A percentile compares a stretch with the other conserved stretches of the same genome.
These are phyloP conservation scores for Neofusicoccum ribis DNA, from an alignment of 2,329 filamentous ascomycete genomes.

Conservation along the genomic window DNA sequence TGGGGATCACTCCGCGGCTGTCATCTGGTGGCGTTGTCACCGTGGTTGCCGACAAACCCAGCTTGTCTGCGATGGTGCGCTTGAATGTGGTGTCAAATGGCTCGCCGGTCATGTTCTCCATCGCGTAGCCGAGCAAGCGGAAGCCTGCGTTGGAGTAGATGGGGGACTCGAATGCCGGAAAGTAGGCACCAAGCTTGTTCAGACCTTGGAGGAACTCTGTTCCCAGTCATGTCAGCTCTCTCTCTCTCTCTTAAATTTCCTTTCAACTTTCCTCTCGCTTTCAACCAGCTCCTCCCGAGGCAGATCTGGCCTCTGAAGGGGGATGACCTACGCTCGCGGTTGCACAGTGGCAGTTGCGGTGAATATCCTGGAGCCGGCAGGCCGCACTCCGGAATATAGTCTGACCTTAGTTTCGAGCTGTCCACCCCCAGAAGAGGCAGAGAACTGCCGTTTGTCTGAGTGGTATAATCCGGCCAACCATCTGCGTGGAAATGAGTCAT, in stretches of 20 bases:
- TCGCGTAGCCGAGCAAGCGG: slow-evolving; percentile 38
- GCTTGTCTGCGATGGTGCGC: slow-evolving; percentile 39
- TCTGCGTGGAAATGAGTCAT: neutral
- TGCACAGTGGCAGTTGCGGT: neutral
- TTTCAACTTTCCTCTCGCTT: too few relatives aligned
- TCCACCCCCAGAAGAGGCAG: neutral
- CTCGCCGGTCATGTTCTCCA: slow-evolving; percentile 42
- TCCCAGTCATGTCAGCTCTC: neutral
- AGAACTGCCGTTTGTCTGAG: neutral
- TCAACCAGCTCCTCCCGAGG: too few relatives aligned
- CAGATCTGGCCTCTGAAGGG: too few relatives aligned
- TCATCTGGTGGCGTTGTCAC: slow-evolving; percentile 30
- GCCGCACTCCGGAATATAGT: slow-evolving; percentile 2
- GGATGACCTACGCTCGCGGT: neutral
- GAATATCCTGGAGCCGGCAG: neutral
- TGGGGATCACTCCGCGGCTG: slow-evolving; percentile 39
- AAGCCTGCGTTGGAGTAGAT: slow-evolving; percentile 41
- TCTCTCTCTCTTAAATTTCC: too few relatives aligned
- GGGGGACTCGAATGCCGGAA: slow-evolving; percentile 33
- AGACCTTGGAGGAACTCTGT: slow-evolving; percentile 40
- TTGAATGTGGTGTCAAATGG: slow-evolving; percentile 38
- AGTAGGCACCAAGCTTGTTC: slow-evolving; percentile 33
- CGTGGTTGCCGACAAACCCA: slow-evolving; percentile 42
- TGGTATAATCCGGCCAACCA: neutral
- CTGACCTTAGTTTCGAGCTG: slow-evolving; percentile 22